A percentile compares a stretch with the other conserved stretches of the same genome.
Evolutionary conservation across 2,329 filamentous ascomycete species (phyloP).

Genomic region (Exophiala viscosa): DNA sequence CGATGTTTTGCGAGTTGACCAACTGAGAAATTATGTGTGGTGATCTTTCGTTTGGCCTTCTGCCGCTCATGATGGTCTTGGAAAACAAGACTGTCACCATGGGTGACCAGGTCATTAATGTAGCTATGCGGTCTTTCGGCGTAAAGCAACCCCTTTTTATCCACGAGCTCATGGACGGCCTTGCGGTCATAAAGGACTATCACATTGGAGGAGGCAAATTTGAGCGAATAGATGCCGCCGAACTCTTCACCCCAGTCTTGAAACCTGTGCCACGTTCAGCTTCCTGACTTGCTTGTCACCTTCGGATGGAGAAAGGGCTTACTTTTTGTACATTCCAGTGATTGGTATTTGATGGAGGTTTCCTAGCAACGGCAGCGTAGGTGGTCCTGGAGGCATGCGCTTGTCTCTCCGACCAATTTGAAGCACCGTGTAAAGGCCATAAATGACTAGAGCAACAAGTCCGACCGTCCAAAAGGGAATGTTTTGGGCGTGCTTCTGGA

Average conservation of each 20-base stretch:
- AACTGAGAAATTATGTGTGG: constrained; percentile 42
- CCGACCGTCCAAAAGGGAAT: too few relatives aligned
- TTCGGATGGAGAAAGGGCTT: not conserved
- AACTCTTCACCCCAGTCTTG: constrained; percentile 30
- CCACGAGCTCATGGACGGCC: constrained; percentile 14
- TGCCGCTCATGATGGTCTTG: constrained; percentile 47
- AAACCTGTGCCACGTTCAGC: constrained; percentile 2
- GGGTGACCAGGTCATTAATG: constrained; percentile 40
- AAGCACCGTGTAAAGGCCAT: too few relatives aligned
- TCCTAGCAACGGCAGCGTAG: constrained; percentile 42
- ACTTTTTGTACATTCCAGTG: constrained; percentile 37
- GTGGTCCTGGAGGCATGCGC: constrained; percentile 27
- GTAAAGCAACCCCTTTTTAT: constrained; percentile 35
- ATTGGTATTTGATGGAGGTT: constrained; percentile 40
- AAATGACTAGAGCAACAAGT: too few relatives aligned
- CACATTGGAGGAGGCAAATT: constrained; percentile 38
- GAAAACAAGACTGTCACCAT: constrained; percentile 44
- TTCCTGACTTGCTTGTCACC: not conserved
- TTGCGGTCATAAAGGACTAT: constrained; percentile 38
- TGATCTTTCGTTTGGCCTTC: constrained; percentile 42
- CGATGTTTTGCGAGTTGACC: too few relatives aligned
- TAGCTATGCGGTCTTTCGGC: constrained; percentile 22
- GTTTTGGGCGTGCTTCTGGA: too few relatives aligned
- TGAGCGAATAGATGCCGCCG: constrained; percentile 41
- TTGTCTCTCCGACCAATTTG: too few relatives aligned